A percentile compares a stretch with the other conserved stretches of the same genome.
These are phyloP conservation scores for Leonotis leonurus DNA, from an alignment of 257 asterid genomes.

Conservation along the genomic window DNA sequence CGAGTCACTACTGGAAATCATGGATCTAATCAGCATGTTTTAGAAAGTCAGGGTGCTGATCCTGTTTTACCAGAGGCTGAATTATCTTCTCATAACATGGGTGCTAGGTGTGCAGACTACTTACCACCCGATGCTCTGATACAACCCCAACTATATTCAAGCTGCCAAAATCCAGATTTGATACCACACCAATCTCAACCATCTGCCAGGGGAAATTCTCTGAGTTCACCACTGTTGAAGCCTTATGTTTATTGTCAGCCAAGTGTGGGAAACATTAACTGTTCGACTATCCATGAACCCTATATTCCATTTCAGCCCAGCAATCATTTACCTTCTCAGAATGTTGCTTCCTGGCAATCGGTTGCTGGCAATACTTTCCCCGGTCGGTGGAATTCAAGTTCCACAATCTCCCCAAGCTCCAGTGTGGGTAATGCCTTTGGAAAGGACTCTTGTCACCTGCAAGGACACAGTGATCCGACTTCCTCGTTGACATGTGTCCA, in stretches of 20 bases:
- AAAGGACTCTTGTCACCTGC: conserved; percentile 22
- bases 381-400: conserved; percentile 23
- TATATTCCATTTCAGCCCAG: conserved; percentile 13
- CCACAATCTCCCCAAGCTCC: conserved; percentile 17
- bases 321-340: conserved; percentile 23
- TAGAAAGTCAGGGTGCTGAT: conserved; percentile 12
- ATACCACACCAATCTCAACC: conserved; percentile 22
- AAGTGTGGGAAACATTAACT: conserved; percentile 16
- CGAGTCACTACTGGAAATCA: conserved; percentile 6
- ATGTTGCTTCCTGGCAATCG: conserved; percentile 22
- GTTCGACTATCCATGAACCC: conserved; percentile 15
- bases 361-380: conserved; percentile 16
- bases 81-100: conserved; percentile 18
- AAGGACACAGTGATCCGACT: conserved; percentile 11
- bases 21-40: conserved; percentile 19
- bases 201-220: conserved; percentile 17
- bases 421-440: conserved; percentile 15
- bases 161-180: conserved; percentile 18
- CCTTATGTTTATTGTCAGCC: conserved; percentile 17
- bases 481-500: conserved; percentile 12
- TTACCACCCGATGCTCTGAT: conserved; percentile 22
- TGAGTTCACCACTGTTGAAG: conserved; percentile 14
- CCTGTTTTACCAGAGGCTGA: conserved; percentile 6
- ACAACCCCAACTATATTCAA: conserved; percentile 18
- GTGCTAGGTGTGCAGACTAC: conserved; percentile 8